Conservation (phyloP, 306 rosid species). For the Senna siamea region DNA sequence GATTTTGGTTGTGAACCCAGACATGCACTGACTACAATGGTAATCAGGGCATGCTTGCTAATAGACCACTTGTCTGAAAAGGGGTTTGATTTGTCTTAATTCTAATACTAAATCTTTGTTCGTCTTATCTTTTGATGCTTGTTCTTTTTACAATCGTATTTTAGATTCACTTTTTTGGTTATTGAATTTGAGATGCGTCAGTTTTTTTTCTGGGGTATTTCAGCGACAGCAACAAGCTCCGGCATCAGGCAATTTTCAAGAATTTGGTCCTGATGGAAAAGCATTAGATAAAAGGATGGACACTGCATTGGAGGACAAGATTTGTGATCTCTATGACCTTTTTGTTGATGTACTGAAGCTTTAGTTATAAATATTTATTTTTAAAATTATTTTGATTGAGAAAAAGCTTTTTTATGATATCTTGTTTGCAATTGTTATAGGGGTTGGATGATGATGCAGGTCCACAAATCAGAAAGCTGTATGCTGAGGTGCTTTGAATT, state of each 20-base stretch:
- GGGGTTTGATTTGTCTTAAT: constrained; percentile 33
- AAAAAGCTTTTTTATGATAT: constrained; percentile 31
- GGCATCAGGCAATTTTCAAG: constrained; percentile 66
- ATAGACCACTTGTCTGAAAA: constrained; percentile 26
- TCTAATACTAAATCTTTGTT: constrained; percentile 16
- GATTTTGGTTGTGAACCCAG: not conserved
- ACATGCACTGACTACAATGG: not conserved
- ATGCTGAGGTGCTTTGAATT: constrained; percentile 73
- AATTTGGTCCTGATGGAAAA: constrained; percentile 70
- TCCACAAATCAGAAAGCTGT: constrained; percentile 89
- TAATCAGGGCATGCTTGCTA: constrained; percentile 32
- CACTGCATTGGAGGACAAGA: constrained; percentile 85
- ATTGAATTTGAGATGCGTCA: constrained; percentile 40
- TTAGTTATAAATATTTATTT: constrained; percentile 38
- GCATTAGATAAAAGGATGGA: constrained; percentile 68
- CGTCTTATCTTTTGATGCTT: constrained; percentile 28
- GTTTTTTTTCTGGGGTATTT: constrained; percentile 45
- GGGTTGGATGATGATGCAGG: constrained; percentile 95
- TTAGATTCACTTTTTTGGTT: constrained; percentile 20
- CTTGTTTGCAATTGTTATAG: constrained; percentile 57
- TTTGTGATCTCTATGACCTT: constrained; percentile 98
- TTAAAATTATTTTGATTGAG: constrained; percentile 31
- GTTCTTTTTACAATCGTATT: constrained; percentile 20
- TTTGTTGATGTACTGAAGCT: constrained; percentile 78
- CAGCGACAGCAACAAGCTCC: constrained; percentile 75